Conservation (phyloP, 108 stramenopile species). For the Mediolabrus comicus region DNA sequence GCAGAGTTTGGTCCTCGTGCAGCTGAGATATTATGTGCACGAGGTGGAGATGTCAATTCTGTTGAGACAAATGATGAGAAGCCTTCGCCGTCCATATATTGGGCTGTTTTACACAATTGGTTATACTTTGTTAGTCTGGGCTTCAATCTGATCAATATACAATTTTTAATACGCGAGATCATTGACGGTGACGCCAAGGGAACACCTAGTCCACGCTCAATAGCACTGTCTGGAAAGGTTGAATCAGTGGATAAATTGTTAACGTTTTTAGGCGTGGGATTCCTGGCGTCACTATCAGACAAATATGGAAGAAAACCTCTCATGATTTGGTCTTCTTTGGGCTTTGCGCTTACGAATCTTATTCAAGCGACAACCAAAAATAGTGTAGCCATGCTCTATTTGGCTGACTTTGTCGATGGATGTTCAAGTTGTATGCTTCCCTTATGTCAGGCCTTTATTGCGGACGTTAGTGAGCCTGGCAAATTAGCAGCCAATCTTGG, state of each 20-base stretch:
- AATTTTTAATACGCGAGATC: slow-evolving; percentile 17
- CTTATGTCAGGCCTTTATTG: slow-evolving; percentile 19
- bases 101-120: slow-evolving; percentile 30
- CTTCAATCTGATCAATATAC: slow-evolving; percentile 25
- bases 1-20: neutral
- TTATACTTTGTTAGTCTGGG: slow-evolving; percentile 26
- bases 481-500: slow-evolving; percentile 16
- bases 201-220: neutral
- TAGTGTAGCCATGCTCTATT: slow-evolving; percentile 6
- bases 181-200: slow-evolving; percentile 26
- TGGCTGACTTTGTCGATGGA: slow-evolving; percentile 27
- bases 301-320: slow-evolving; percentile 21
- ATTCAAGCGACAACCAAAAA: slow-evolving; percentile 18
- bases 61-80: neutral
- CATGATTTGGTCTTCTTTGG: slow-evolving; percentile 22
- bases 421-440: slow-evolving; percentile 19
- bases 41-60: neutral
- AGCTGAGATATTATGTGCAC: neutral
- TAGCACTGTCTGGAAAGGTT: slow-evolving; percentile 13
- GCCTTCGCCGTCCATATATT: slow-evolving; percentile 11
- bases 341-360: slow-evolving; percentile 14
- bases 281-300: slow-evolving; percentile 12
- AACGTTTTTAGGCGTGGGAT: slow-evolving; percentile 17
- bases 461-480: slow-evolving; percentile 13
- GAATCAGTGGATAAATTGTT: slow-evolving; percentile 24